Evolutionary conservation across 345 rosid species (phyloP).

Genomic region (Erucastrum elatum): DNA sequence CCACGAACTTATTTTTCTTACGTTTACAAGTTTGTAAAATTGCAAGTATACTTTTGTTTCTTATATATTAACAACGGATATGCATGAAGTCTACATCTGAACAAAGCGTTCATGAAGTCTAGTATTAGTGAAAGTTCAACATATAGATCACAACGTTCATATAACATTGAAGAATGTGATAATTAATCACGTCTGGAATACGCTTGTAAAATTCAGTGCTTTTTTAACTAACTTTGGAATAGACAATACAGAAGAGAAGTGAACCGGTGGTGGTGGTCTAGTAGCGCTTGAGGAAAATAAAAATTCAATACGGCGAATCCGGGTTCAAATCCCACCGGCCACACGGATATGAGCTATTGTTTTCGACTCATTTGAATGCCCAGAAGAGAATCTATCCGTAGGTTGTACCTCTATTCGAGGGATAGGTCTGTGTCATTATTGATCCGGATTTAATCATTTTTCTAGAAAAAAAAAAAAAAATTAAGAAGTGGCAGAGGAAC

Average conservation of each 20-base stretch:
- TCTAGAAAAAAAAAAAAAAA: no score
- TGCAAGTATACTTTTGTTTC: not conserved
- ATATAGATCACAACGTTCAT: not conserved
- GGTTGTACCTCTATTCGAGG: no score
- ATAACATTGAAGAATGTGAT: not conserved
- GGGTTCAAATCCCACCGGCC: no score
- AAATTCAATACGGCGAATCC: no score
- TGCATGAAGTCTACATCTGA: not conserved
- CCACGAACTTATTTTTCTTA: not conserved
- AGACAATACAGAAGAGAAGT: slow-evolving; percentile 22
- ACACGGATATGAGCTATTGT: no score
- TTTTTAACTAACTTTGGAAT: slow-evolving; percentile 5
- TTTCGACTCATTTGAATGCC: no score
- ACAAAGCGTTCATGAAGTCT: not conserved
- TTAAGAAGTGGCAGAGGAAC: slow-evolving; percentile 28
- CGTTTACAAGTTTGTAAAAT: not conserved
- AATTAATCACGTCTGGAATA: not conserved
- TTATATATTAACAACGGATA: no score
- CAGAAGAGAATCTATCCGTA: no score
- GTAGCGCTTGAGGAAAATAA: no score
- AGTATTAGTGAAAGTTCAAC: not conserved
- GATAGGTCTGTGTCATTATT: no score
- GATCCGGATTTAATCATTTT: no score
- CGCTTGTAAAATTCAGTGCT: not conserved
- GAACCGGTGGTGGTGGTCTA: not conserved